Conservation (phyloP, 176 grass and related monocot species). For the Aegilops tauschii region DNA sequence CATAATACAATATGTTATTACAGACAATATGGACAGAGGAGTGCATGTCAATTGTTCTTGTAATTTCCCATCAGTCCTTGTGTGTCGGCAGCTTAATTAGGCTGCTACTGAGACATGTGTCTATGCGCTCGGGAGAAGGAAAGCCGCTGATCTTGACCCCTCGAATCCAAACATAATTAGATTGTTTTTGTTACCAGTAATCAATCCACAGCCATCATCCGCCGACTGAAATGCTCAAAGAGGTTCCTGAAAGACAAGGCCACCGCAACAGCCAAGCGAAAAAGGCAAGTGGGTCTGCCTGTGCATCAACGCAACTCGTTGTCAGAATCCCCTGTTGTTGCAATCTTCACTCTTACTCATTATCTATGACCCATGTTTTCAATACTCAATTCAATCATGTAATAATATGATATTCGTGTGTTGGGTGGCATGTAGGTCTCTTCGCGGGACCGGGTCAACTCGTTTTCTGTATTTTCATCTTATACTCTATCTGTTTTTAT, state of each 20-base stretch:
- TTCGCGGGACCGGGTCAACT: neutral
- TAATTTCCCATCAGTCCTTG: no score
- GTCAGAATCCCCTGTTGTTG: neutral
- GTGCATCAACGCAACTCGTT: no score
- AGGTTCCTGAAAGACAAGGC: constrained; percentile 19
- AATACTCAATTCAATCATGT: neutral
- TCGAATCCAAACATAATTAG: constrained; percentile 3
- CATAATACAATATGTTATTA: no score
- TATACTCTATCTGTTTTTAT: no score
- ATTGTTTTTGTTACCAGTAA: neutral
- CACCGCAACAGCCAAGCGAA: constrained; percentile 2
- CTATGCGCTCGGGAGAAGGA: neutral
- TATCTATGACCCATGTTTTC: neutral
- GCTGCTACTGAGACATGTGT: neutral
- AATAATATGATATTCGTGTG: constrained; percentile 1
- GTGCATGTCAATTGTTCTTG: neutral
- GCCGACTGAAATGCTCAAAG: neutral
- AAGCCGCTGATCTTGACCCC: neutral
- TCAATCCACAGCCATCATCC: neutral
- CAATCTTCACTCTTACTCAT: constrained; percentile 32
- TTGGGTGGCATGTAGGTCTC: constrained; percentile 29
- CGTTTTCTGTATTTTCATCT: no score
- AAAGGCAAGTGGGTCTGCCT: no score
- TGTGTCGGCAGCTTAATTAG: constrained; percentile 20
- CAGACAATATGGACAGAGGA: no score